Evolutionary conservation across 495 filamentous ascomycete species (phyloP).

Genomic region (Penicillium turbatum): DNA sequence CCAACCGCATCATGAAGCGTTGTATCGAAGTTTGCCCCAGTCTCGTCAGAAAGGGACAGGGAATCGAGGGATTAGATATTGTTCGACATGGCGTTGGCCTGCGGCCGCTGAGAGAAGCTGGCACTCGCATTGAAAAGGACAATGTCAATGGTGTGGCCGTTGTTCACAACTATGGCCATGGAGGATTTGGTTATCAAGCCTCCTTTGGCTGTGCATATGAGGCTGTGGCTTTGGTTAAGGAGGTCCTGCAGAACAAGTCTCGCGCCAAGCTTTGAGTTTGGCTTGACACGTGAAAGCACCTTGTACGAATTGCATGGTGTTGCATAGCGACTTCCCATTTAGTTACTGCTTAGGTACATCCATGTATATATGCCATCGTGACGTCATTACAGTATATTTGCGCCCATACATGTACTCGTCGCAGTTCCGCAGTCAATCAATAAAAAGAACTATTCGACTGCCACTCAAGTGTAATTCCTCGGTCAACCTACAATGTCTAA

Average conservation of each 20-base stretch:
- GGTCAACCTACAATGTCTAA: not conserved
- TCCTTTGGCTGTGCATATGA: conserved; percentile 77
- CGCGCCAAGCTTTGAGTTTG: conserved; percentile 34
- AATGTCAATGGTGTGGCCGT: conserved; percentile 63
- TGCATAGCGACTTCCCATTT: not conserved
- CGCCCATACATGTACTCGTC: too few relatives aligned
- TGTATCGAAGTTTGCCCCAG: conserved; percentile 66
- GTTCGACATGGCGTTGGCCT: conserved; percentile 86
- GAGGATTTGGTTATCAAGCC: conserved; percentile 87
- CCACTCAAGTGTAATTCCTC: not conserved
- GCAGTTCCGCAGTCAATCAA: not conserved
- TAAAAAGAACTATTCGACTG: not conserved
- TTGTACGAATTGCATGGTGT: not conserved
- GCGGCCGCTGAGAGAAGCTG: conserved; percentile 68
- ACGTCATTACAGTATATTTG: not conserved
- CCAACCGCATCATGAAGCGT: conserved; percentile 84
- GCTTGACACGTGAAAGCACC: not conserved
- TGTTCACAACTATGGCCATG: conserved; percentile 96
- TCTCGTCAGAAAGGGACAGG: conserved; percentile 66
- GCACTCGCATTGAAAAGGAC: conserved; percentile 81
- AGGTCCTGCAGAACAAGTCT: conserved; percentile 40
- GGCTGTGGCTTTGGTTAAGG: conserved; percentile 66
- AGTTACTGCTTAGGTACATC: too few relatives aligned
- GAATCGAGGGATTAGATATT: conserved; percentile 75
- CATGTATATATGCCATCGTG: not conserved